Conservation (phyloP, 768 basidiomycete species). For the Agaricus sinodeliciosus region DNA sequence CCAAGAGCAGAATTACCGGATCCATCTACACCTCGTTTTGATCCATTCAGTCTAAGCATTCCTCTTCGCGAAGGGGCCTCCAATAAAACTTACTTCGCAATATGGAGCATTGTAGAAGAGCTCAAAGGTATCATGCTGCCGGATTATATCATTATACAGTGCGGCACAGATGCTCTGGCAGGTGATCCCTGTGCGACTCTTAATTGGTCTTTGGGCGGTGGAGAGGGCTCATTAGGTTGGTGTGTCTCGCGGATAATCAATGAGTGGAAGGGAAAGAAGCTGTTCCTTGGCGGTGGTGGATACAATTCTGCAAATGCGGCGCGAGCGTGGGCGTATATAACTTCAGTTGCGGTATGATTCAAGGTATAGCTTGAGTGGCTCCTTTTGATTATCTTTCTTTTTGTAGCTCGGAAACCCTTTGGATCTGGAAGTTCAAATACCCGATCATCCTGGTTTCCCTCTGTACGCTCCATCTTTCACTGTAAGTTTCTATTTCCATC, state of each 20-base stretch:
- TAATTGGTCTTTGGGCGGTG: slow-evolving; percentile 58
- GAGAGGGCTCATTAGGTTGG: slow-evolving; percentile 66
- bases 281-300: slow-evolving; percentile 82
- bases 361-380: too few species aligned
- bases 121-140: slow-evolving; percentile 60
- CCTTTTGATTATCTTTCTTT: neutral
- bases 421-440: slow-evolving; percentile 56
- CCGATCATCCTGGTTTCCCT: slow-evolving; percentile 70
- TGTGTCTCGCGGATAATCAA: slow-evolving; percentile 45
- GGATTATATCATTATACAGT: slow-evolving; percentile 77
- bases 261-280: slow-evolving; percentile 51
- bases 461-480: slow-evolving; percentile 77
- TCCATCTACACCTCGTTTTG: slow-evolving; percentile 27
- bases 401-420: slow-evolving; percentile 49
- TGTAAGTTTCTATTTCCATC: slow-evolving; percentile 16
- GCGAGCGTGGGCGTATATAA: slow-evolving; percentile 80
- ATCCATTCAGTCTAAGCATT: slow-evolving; percentile 72
- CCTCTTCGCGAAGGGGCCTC: slow-evolving; percentile 75
- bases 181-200: slow-evolving; percentile 75
- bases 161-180: slow-evolving; percentile 82
- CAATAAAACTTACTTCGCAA: slow-evolving; percentile 45
- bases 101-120: slow-evolving; percentile 61
- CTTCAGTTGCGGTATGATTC: slow-evolving; percentile 60
- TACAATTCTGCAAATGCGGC: slow-evolving; percentile 82
- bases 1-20: slow-evolving; percentile 40